Base-by-base conservation (phyloP, 768 basidiomycete genomes). In the Candolleomyces eurysporus region DNA sequence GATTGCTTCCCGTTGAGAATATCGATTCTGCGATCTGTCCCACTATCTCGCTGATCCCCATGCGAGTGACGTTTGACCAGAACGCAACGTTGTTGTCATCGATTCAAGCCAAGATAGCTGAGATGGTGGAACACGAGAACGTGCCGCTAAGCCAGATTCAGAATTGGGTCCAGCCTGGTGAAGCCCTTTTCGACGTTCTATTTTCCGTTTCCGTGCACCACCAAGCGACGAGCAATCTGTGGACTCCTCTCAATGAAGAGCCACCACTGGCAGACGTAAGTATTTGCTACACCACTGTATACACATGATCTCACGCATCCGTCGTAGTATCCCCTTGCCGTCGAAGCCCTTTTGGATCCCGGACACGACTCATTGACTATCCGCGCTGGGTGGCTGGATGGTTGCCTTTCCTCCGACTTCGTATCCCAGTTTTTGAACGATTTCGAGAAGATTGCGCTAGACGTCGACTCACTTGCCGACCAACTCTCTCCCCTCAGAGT, bases 241-340 rank as follows among this genome's bases (percentile, higher is more conserved):
- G 72, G 71, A 63, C 66, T 39, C 63, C 72, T 4, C 39, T 73
- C 17, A 61, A 71, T 55, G 74, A 70, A 42, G 65, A 73, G 56
- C 70, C 72, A 14, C 73, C 75, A 16, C 63, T 69, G 55, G 64
- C 73, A 48, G 75, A 76, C 63, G 75, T 75, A 57, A 63, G 75
- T 68, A 9, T 11, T 26, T 22, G 10, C 31, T 39, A 22, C 36
- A 22, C 45, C 7, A 30, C 17, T 59, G 26, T n/a, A 17, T 53
- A 56, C 32, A 45, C 50, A 36, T 3, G 22, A 39, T 14, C 22
- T 51, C 31, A 30, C 40, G 62, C n/a, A 59, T 58, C 1, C 52
- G 36, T 59, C n/a, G 0, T 53, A 76, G 75, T 76, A 73, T 46
- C 63, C 69, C 4, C 66, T 76, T 31, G 68, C 75, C 9, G 68